These are phyloP conservation scores for Aegilops longissima DNA, from an alignment of 176 grass and related monocot genomes.

Conservation along the genomic window DNA sequence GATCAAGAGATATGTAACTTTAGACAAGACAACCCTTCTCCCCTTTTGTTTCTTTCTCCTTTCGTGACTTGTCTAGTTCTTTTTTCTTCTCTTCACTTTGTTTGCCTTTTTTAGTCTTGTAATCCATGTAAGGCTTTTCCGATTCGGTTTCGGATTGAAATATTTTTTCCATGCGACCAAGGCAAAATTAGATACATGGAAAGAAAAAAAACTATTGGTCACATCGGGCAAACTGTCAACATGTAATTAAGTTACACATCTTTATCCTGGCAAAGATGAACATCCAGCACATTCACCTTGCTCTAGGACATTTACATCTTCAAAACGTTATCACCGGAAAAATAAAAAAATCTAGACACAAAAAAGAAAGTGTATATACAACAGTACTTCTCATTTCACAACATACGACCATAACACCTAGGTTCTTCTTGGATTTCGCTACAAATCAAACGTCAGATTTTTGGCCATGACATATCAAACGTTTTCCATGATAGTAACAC, in stretches of 20 bases:
- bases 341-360: too few relatives aligned
- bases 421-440: too few relatives aligned
- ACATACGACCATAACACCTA: too few relatives aligned
- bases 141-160: background rate
- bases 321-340: background rate
- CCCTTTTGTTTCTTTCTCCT: background rate
- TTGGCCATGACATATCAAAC: too few relatives aligned
- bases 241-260: background rate
- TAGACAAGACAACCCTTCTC: background rate
- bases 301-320: background rate
- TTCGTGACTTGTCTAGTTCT: background rate
- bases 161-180: background rate
- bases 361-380: too few relatives aligned
- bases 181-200: background rate
- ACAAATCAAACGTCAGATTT: too few relatives aligned
- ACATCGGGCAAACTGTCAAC: background rate
- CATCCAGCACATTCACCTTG: background rate
- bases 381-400: too few relatives aligned
- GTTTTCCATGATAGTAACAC: too few relatives aligned
- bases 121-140: background rate
- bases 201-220: background rate
- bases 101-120: background rate
- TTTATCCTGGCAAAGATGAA: background rate
- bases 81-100: background rate
- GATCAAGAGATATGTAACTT: background rate